Evolutionary conservation across 352 stramenopile species (phyloP).

Genomic region (Globisporangium nunn): DNA sequence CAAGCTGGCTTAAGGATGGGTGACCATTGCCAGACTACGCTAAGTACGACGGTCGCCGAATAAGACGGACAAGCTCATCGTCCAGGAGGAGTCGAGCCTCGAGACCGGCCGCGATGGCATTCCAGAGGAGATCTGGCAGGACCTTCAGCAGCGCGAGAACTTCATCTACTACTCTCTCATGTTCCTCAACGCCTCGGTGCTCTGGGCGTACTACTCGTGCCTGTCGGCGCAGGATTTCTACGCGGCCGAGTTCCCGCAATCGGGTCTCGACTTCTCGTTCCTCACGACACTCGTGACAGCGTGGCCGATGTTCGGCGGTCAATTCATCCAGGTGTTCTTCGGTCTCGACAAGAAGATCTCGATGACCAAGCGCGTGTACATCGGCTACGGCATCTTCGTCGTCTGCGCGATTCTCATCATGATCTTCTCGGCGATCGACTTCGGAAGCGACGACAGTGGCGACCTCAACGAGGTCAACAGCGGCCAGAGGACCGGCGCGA

Average conservation of each 20-base stretch:
- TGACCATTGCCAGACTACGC: too few relatives aligned
- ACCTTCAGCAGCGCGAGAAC: constrained; percentile 39
- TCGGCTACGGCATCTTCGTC: constrained; percentile 51
- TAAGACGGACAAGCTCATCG: constrained; percentile 37
- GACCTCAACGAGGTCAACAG: not conserved
- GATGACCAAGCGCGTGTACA: constrained; percentile 30
- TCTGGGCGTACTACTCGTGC: constrained; percentile 79
- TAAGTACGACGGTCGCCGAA: constrained; percentile 9
- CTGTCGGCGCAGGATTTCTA: constrained; percentile 71
- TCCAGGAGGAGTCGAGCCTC: constrained; percentile 14
- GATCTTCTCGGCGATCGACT: constrained; percentile 48
- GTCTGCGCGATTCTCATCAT: constrained; percentile 50
- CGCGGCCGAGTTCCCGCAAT: constrained; percentile 33
- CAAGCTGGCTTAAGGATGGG: too few relatives aligned
- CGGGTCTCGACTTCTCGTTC: constrained; percentile 55
- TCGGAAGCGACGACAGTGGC: constrained; percentile 14
- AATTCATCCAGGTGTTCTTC: constrained; percentile 46
- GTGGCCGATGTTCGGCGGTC: constrained; percentile 54
- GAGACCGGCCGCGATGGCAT: constrained; percentile 36
- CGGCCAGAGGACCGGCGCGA: constrained; percentile 28
- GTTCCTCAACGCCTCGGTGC: constrained; percentile 63
- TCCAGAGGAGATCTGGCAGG: constrained; percentile 50
- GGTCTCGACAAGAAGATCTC: constrained; percentile 51
- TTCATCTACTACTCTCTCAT: constrained; percentile 64
- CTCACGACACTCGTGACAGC: constrained; percentile 48